Evolutionary conservation across 2,329 filamentous ascomycete genomes (phyloP).

Genomic region (Lasiodiplodia sp.): DNA sequence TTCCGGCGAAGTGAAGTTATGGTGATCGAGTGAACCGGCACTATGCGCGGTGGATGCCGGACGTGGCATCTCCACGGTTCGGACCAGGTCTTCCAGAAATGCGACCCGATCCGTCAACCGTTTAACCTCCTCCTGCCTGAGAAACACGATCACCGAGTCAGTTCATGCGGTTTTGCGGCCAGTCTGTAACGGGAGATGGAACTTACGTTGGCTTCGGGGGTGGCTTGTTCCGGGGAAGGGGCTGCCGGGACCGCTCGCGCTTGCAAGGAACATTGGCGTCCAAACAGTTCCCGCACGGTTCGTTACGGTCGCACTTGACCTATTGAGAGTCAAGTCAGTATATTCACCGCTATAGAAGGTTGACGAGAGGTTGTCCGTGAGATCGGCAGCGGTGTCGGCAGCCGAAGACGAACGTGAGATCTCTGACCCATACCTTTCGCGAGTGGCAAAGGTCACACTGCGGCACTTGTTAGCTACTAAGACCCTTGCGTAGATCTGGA

Average conservation of each 20-base stretch:
- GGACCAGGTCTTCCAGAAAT: slow-evolving; percentile 10
- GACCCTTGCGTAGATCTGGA: background rate
- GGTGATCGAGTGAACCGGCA: slow-evolving; percentile 3
- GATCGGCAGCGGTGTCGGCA: background rate
- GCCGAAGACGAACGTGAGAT: background rate
- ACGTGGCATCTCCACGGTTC: slow-evolving; percentile 11
- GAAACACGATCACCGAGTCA: background rate
- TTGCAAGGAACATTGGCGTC: slow-evolving; percentile 17
- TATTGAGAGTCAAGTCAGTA: background rate
- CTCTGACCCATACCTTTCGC: slow-evolving; percentile 6
- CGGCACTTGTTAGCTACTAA: slow-evolving; percentile 6
- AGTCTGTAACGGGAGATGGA: too few relatives aligned
- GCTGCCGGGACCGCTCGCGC: slow-evolving; percentile 6
- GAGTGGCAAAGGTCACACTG: slow-evolving; percentile 23
- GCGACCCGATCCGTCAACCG: slow-evolving; percentile 18
- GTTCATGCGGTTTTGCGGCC: background rate
- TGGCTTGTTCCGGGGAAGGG: slow-evolving; percentile 2
- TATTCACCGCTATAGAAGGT: background rate
- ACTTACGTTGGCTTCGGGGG: slow-evolving; percentile 10
- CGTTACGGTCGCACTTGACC: slow-evolving; percentile 22
- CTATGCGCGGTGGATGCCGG: slow-evolving; percentile 3
- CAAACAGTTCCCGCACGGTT: slow-evolving; percentile 18
- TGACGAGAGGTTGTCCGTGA: background rate
- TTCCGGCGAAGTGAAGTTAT: background rate
- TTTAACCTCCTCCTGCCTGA: slow-evolving; percentile 13